Percentiles rank a stretch among this genome's conserved stretches.
Conservation (phyloP, 129 eudicot species). For the Ambrosia artemisiifolia region DNA sequence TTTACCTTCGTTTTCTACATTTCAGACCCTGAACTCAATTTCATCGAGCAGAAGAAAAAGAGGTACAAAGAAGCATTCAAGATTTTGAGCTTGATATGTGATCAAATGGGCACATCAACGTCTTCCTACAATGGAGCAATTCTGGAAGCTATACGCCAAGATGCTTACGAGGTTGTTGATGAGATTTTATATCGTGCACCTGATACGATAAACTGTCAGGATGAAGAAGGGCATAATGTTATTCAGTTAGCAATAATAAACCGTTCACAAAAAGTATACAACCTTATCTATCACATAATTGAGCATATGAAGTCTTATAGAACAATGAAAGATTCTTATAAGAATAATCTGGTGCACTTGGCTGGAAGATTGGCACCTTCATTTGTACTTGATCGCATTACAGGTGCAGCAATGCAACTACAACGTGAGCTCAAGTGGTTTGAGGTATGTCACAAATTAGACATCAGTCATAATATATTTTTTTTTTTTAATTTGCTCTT, state of each 20-base stretch:
- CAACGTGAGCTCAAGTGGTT: neutral
- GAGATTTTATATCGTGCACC: neutral
- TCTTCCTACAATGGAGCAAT: neutral
- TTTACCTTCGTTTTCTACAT: no score
- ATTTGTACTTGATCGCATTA: neutral
- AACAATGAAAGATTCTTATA: neutral
- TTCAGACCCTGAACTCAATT: no score
- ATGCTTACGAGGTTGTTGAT: neutral
- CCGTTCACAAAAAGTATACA: constrained; percentile 11
- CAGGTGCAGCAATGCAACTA: constrained; percentile 11
- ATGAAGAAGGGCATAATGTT: neutral
- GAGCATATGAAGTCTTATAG: neutral
- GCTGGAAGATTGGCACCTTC: neutral
- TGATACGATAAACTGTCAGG: neutral
- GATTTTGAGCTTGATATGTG: neutral
- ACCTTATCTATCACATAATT: neutral
- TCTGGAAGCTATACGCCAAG: neutral
- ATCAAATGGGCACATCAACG: neutral
- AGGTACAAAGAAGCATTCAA: neutral
- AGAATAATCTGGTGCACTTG: neutral
- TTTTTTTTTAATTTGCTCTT: neutral
- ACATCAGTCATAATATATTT: neutral
- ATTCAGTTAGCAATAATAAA: neutral
- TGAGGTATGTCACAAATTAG: neutral
- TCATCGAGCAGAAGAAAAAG: neutral